phyloP scores from a whole-genome alignment of 257 asterid genomes.

The Gentiana dahurica region DNA sequence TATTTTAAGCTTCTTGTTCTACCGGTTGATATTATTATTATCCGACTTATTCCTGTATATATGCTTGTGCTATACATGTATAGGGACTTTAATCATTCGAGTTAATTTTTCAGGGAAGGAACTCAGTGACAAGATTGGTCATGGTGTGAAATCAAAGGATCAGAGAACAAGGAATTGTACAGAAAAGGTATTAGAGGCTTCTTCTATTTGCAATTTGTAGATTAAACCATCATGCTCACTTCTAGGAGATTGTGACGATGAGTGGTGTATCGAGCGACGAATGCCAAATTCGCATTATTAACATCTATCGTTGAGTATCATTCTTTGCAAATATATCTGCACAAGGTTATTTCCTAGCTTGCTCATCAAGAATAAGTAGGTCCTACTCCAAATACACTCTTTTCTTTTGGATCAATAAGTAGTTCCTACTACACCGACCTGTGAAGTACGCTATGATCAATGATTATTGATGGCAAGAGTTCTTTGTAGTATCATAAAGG shows the following conservation, averaged over 20 bases:
- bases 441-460: no score
- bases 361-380: not conserved
- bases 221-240: no score
- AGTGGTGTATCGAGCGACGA: no score
- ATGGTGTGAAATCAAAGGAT: conserved; percentile 31
- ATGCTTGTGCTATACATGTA: conserved; percentile 10
- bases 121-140: conserved; percentile 16
- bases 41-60: conserved; percentile 6
- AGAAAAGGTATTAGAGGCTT: conserved; percentile 41
- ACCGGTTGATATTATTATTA: conserved; percentile 27
- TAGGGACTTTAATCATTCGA: conserved; percentile 10
- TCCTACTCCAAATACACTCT: no score
- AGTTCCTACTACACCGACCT: no score
- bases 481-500: no score
- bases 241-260: no score
- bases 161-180: conserved; percentile 37
- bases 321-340: not conserved
- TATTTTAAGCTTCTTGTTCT: conserved; percentile 16
- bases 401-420: no score
- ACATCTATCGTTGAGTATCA: no score
- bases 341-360: not conserved
- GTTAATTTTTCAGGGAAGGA: conserved; percentile 34
- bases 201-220: no score
- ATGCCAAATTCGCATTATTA: no score
- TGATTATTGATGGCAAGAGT: no score